Conservation (phyloP, 2,329 filamentous ascomycete genomes). For the Nannizzia gypsea region DNA sequence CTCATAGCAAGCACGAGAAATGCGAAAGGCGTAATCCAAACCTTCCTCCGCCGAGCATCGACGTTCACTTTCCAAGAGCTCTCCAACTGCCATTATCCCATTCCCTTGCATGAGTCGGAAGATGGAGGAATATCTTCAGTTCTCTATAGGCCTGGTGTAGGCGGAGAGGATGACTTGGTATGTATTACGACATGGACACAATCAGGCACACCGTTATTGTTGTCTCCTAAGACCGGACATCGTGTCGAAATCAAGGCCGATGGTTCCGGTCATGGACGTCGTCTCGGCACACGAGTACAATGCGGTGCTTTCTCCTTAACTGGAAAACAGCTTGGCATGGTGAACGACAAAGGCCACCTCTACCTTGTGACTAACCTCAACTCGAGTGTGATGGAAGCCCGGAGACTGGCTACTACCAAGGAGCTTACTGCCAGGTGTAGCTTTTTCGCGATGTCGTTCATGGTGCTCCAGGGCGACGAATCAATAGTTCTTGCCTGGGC, state of each 20-base stretch:
- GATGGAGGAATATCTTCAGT: slow-evolving; percentile 31
- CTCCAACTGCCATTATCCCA: slow-evolving; percentile 26
- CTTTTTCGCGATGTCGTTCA: slow-evolving; percentile 30
- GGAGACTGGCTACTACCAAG: slow-evolving; percentile 26
- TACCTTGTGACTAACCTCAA: slow-evolving; percentile 31
- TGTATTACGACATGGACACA: slow-evolving; percentile 36
- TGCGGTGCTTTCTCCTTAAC: slow-evolving; percentile 30
- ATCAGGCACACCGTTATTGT: slow-evolving; percentile 30
- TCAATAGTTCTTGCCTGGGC: slow-evolving; percentile 31
- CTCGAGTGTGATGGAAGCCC: slow-evolving; percentile 29
- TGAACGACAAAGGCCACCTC: slow-evolving; percentile 33
- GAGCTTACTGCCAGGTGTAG: slow-evolving; percentile 31
- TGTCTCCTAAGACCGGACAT: slow-evolving; percentile 30
- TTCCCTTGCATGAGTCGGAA: slow-evolving; percentile 33
- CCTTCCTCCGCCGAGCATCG: slow-evolving; percentile 30
- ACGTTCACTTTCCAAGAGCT: slow-evolving; percentile 29
- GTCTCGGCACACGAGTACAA: slow-evolving; percentile 31
- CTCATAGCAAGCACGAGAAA: slow-evolving; percentile 30
- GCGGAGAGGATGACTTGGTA: slow-evolving; percentile 27
- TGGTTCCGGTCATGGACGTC: slow-evolving; percentile 20
- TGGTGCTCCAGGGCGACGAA: slow-evolving; percentile 29
- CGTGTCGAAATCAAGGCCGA: slow-evolving; percentile 26
- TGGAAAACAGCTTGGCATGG: slow-evolving; percentile 29
- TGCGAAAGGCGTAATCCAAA: slow-evolving; percentile 29
- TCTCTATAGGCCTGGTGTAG: slow-evolving; percentile 24